A percentile compares a stretch with the other conserved stretches of the same genome.
Conservation (phyloP, 2,329 filamentous ascomycete genomes). For the Zymoseptoria brevis region DNA sequence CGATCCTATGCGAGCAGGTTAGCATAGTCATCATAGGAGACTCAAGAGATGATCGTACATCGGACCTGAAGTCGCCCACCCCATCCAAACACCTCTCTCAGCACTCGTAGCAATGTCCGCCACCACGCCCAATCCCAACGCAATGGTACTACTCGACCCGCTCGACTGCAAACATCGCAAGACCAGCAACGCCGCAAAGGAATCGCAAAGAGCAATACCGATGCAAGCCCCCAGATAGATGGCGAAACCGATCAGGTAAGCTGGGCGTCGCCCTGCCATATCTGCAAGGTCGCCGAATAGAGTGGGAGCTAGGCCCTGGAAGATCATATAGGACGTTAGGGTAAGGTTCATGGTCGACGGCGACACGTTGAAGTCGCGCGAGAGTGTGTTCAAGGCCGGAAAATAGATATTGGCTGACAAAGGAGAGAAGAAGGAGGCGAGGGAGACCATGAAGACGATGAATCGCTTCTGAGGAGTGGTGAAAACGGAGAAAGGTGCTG, state of each 20-base stretch:
- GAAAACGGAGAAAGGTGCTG: slow-evolving; percentile 28
- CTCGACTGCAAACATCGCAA: slow-evolving; percentile 28
- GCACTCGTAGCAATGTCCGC: slow-evolving; percentile 27
- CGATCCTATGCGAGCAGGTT: slow-evolving; percentile 6
- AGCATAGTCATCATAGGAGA: slow-evolving; percentile 7
- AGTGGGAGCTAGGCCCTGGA: slow-evolving; percentile 40
- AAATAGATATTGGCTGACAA: slow-evolving; percentile 48
- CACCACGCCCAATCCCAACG: slow-evolving; percentile 27
- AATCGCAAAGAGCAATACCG: slow-evolving; percentile 15
- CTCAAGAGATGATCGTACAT: slow-evolving; percentile 8
- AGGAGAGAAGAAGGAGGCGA: slow-evolving; percentile 48
- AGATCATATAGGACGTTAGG: slow-evolving; percentile 52
- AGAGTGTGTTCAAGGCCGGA: slow-evolving; percentile 44
- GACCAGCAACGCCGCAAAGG: slow-evolving; percentile 17
- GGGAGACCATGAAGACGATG: slow-evolving; percentile 43
- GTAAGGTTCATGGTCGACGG: slow-evolving; percentile 40
- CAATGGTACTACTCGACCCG: slow-evolving; percentile 35
- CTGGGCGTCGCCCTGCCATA: slow-evolving; percentile 17
- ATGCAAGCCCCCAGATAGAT: slow-evolving; percentile 20
- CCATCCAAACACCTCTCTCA: slow-evolving; percentile 29
- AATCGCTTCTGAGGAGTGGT: slow-evolving; percentile 35
- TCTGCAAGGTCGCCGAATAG: slow-evolving; percentile 20
- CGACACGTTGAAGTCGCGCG: slow-evolving; percentile 40
- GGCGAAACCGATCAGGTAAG: slow-evolving; percentile 19
- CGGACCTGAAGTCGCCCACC: slow-evolving; percentile 24